phyloP scores from a whole-genome alignment of 805 yeast species.

The Clavispora phyllophila region DNA sequence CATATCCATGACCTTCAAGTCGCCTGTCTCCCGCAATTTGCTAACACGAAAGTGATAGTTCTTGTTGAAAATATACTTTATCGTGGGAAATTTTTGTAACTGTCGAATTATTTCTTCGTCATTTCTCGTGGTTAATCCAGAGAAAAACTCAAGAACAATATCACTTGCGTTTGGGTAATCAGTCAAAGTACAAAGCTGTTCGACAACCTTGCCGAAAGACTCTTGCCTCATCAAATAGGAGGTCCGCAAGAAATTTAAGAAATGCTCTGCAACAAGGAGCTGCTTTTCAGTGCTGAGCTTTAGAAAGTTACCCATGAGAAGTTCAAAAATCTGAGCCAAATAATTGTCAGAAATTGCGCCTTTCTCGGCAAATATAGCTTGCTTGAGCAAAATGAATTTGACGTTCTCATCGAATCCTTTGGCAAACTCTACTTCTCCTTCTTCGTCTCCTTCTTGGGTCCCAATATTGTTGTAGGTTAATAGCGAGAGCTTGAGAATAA shows the following conservation, averaged over 20 bases:
- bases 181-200: constrained; percentile 12
- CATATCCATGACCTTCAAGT: constrained; percentile 22
- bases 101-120: constrained; percentile 32
- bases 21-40: constrained; percentile 12
- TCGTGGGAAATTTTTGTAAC: constrained; percentile 25
- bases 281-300: constrained; percentile 15
- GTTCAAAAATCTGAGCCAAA: constrained; percentile 27
- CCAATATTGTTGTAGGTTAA: constrained; percentile 8
- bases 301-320: constrained; percentile 27
- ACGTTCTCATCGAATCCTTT: constrained; percentile 16
- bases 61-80: constrained; percentile 22
- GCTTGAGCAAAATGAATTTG: constrained; percentile 30
- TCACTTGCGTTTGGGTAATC: constrained; percentile 13
- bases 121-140: constrained; percentile 25
- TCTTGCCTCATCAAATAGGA: constrained; percentile 27
- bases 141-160: constrained; percentile 25
- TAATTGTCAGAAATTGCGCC: constrained; percentile 30
- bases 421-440: constrained; percentile 4
- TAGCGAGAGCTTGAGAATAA: constrained; percentile 24
- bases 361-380: constrained; percentile 23
- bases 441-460: constrained; percentile 6
- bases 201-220: constrained; percentile 17
- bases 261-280: constrained; percentile 18
- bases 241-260: constrained; percentile 33
- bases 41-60: constrained; percentile 20